Conservation (phyloP, 495 filamentous ascomycete genomes). For the Podospora fimiseda region DNA sequence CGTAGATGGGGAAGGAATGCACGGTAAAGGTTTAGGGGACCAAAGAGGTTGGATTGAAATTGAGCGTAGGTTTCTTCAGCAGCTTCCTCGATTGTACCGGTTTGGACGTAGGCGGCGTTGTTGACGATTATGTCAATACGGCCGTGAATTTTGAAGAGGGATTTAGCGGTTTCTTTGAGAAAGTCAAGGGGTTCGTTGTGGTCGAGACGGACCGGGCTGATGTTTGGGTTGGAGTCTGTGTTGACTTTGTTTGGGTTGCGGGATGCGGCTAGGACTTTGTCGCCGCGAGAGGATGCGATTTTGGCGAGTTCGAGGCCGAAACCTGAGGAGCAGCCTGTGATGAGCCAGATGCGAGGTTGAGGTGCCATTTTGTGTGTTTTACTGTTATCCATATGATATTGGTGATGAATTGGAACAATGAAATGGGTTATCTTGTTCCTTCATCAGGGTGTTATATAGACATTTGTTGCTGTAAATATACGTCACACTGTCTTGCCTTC, state of each 20-base stretch:
- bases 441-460: too few species aligned
- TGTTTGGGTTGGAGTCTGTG: conserved; percentile 17
- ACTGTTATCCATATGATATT: too few species aligned
- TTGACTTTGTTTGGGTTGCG: conserved; percentile 14
- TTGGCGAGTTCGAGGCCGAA: conserved; percentile 41
- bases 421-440: too few species aligned
- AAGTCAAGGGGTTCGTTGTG: conserved; percentile 24
- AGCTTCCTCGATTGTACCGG: conserved; percentile 41
- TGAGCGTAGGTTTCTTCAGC: conserved; percentile 15
- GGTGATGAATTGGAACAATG: too few species aligned
- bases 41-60: conserved; percentile 44
- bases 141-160: conserved; percentile 29
- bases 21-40: conserved; percentile 35
- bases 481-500: too few species aligned
- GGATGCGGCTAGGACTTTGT: conserved; percentile 41
- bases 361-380: conserved; percentile 2
- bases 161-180: conserved; percentile 26
- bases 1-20: conserved; percentile 46
- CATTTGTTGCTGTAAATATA: too few species aligned
- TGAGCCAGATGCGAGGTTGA: conserved; percentile 31
- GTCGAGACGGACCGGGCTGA: conserved; percentile 35
- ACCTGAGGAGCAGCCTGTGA: conserved; percentile 50
- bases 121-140: conserved; percentile 45
- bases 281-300: conserved; percentile 35
- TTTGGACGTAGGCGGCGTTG: conserved; percentile 39